These are phyloP conservation scores for Panicum virgatum DNA, from an alignment of 202 grass and related monocot genomes.

Conservation along the genomic window DNA sequence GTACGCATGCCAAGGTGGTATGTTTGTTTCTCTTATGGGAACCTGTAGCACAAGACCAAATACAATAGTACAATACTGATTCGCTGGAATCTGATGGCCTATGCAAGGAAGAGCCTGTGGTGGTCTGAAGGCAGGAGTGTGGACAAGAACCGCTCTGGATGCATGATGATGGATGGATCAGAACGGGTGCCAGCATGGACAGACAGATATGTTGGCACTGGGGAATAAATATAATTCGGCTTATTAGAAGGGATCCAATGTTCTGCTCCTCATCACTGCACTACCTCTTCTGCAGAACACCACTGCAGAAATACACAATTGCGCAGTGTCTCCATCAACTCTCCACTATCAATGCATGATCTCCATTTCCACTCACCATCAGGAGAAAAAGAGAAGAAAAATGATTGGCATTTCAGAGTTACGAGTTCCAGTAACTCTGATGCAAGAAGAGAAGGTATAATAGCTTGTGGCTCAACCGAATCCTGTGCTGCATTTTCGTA, in stretches of 20 bases:
- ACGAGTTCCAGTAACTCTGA: conserved; percentile 7
- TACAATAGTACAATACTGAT: neutral
- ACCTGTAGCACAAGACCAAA: neutral
- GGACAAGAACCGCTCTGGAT: conserved; percentile 42
- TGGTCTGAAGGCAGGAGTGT: conserved; percentile 26
- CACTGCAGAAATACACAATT: neutral
- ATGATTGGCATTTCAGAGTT: neutral
- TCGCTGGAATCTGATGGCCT: conserved; percentile 37
- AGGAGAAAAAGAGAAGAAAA: neutral
- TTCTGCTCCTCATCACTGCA: neutral
- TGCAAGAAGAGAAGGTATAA: neutral
- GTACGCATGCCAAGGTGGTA: neutral
- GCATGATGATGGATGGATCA: conserved; percentile 31
- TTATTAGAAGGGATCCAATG: conserved; percentile 39
- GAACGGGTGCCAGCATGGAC: conserved; percentile 24
- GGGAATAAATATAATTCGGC: conserved; percentile 30
- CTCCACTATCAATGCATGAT: neutral
- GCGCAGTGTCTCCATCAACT: conserved; percentile 24
- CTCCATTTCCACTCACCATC: conserved; percentile 10
- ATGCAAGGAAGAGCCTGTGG: conserved; percentile 6
- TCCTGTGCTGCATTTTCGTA: neutral
- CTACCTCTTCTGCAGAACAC: neutral
- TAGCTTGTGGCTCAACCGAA: neutral
- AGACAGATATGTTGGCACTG: conserved; percentile 1
- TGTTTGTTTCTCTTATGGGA: neutral